Conservation (phyloP, 73 alveolate species). For the Paraurostyla sp. region DNA sequence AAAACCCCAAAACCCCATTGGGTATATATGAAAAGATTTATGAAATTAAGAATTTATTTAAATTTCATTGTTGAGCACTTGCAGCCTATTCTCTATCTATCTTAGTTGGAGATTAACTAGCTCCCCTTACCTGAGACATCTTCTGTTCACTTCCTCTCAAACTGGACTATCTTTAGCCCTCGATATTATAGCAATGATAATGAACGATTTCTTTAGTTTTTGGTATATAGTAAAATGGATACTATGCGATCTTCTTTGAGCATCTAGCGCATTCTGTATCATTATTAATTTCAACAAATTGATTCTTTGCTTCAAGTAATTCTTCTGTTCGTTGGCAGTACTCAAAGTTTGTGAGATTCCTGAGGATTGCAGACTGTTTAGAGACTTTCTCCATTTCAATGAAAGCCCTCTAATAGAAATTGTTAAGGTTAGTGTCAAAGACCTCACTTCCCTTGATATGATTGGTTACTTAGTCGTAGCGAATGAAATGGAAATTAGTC, state of each 20-base stretch:
- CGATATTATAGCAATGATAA: slow-evolving; percentile 29
- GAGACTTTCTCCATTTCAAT: slow-evolving; percentile 57
- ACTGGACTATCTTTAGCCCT: neutral
- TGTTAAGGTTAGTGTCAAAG: neutral
- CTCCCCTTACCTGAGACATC: too few relatives aligned
- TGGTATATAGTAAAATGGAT: slow-evolving; percentile 36
- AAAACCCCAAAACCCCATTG: too few relatives aligned
- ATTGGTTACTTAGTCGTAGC: slow-evolving; percentile 3
- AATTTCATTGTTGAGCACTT: too few relatives aligned
- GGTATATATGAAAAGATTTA: too few relatives aligned
- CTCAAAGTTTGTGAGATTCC: slow-evolving; percentile 8
- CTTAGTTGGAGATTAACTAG: too few relatives aligned
- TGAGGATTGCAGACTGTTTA: slow-evolving; percentile 10
- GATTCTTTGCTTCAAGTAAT: neutral
- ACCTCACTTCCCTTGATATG: slow-evolving; percentile 1
- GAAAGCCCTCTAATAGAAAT: slow-evolving; percentile 5
- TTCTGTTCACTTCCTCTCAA: neutral
- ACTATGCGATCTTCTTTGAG: slow-evolving; percentile 6
- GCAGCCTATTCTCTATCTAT: too few relatives aligned
- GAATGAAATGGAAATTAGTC: neutral
- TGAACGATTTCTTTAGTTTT: slow-evolving; percentile 5
- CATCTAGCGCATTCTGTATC: slow-evolving; percentile 36
- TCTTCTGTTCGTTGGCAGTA: neutral
- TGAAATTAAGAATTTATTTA: too few relatives aligned
- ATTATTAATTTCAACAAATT: neutral